Conservation (phyloP, 495 filamentous ascomycete species). For the Geopyxis carbonaria region DNA sequence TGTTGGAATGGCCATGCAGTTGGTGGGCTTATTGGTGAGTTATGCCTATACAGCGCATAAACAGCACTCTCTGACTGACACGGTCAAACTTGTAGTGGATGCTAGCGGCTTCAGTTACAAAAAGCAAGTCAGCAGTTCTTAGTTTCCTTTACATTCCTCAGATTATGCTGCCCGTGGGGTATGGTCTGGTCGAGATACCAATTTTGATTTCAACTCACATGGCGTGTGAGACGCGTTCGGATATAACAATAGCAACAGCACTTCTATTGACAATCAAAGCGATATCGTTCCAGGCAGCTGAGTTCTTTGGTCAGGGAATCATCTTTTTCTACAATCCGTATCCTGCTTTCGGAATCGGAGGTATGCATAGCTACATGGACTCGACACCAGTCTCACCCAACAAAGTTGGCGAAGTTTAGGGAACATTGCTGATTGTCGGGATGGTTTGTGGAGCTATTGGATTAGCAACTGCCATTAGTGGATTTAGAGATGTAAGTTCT, state of each 20-base stretch:
- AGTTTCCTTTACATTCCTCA: conserved; percentile 6
- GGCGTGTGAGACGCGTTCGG: background rate
- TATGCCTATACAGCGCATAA: too few species aligned
- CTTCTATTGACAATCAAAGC: background rate
- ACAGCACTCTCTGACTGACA: too few species aligned
- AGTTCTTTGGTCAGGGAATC: background rate
- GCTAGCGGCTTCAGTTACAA: too few species aligned
- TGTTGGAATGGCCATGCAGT: too few species aligned
- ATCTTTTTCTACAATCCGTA: background rate
- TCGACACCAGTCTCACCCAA: too few species aligned
- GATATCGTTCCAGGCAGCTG: background rate
- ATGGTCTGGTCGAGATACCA: conserved; percentile 1
- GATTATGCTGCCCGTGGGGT: background rate
- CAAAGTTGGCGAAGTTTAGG: background rate
- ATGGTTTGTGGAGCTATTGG: background rate
- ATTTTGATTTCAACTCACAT: background rate
- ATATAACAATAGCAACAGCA: conserved; percentile 2
- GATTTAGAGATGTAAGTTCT: background rate
- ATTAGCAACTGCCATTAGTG: background rate
- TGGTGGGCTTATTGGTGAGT: too few species aligned
- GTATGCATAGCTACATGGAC: too few species aligned
- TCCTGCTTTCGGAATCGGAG: background rate
- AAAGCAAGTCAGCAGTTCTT: too few species aligned
- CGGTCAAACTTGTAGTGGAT: too few species aligned
- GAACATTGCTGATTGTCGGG: background rate